Base-by-base conservation (phyloP, 2,329 filamentous ascomycete species). In the Furcasterigmium sp. region DNA sequence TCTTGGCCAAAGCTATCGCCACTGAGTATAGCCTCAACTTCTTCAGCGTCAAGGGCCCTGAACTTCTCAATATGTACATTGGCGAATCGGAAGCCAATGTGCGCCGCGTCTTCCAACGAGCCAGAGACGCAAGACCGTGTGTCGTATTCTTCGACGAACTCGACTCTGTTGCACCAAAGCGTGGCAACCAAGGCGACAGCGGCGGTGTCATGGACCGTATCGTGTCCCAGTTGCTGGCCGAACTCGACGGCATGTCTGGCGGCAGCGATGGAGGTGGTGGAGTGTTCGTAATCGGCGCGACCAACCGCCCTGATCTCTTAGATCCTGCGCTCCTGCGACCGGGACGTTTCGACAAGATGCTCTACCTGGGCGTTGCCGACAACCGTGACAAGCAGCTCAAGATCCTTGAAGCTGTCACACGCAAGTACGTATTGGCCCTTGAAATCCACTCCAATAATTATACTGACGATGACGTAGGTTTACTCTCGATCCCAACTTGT, bases 151-250 rank as follows among this genome's bases (percentile, higher is more conserved):
- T 95, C 56, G 90, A 95, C 57, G 90, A 95, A 62, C 63, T 95
- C 53, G 90, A 95, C 63, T 93, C 87, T 1, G 91, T 97, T 3
- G 91, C 93, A 5, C 93, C 93, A 0, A 97, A 97, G 70, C 79
- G 93, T 65, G 93, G 93, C 29, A 97, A 97, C 57, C 91, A 97
- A 64, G 93, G 93, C 39, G 93, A 97, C 57, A 95, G 89, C 50
- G 91, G 93, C 45, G 93, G 93, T 58, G 93, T 97, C 44, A 97
- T 97, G 91, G 93, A 97, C 62, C 82, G 93, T 43, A 97, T 97
- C 52, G 91, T 98, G 41, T 93, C 86, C 46, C 93, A 97, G 68
- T 71, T 98, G 36, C 78, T 98, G 10, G 93, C 93, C 0, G 93
- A 98, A 66, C 73, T 98, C 18, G 93, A 98, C 59, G 93, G 93